Base-by-base conservation (phyloP, 73 alveolate genomes). In the Urostyla sp. region DNA sequence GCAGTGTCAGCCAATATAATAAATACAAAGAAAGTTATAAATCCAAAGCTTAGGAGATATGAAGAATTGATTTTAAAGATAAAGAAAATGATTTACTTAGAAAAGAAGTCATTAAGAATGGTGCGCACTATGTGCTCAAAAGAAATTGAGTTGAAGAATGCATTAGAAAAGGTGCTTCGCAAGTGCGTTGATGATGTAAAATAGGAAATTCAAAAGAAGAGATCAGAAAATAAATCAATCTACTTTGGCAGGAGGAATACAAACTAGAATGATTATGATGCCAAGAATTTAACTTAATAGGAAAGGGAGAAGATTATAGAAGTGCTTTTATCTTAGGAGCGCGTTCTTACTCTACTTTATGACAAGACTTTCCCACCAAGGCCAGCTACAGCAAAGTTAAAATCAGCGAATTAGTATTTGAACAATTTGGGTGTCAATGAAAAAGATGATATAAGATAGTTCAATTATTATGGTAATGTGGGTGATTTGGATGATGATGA, bases 311-410 rank as follows among this genome's bases (percentile, higher is more conserved):
- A 86, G 74, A 84, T 90, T 24, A 79, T 90, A 11, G 96, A 90
- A 55, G 90, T 90, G 2, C 69, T 90, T 32, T 73, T 80, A 24
- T 50, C 87, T 28, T 80, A 90, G 72, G 96, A 90, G 44, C 31
- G 96, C 27, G 96, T 90, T 0, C 83, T 90, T 8, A 90, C 94
- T 20, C 50, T 85, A 35, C 87, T 90, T 20, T 90, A 85, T 58
- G 96, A 89, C 60, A 89, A 89, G 60, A 84, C 96, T 26, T 89
- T 89, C 89, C 96, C 96, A 34, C 94, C 96, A 10, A 52, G 93
- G 56, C 80, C 90, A 20, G 72, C 85, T 4, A 52, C 83, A 4
- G 67, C 83, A 2, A 49, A 49, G 31, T 51, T 49, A 20, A 16
- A 10, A 40, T 40, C 20, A 16, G 52, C 28, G 35, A 18, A 6